phyloP scores from a whole-genome alignment of 2,329 filamentous ascomycete species.

The Cladosporium austrohemisphaericum region DNA sequence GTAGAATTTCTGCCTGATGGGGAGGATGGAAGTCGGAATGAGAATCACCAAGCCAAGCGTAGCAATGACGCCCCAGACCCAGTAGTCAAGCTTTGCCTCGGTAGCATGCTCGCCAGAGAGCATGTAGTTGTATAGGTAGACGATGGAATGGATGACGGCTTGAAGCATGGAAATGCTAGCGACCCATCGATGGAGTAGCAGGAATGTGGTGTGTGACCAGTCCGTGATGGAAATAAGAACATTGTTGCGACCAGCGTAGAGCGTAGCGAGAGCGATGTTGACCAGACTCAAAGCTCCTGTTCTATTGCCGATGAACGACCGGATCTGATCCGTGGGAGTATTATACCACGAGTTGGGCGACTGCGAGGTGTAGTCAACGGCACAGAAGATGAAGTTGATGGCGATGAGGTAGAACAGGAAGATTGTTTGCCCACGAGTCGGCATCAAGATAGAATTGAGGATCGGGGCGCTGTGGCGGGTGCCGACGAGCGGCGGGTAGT shows the following conservation, averaged over 20 bases:
- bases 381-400: constrained; percentile 32
- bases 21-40: constrained; percentile 34
- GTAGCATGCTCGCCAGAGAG: constrained; percentile 17
- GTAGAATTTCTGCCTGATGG: constrained; percentile 38
- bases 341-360: constrained; percentile 29
- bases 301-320: constrained; percentile 38
- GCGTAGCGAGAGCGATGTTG: constrained; percentile 41
- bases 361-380: constrained; percentile 22
- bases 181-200: constrained; percentile 50
- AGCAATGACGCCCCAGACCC: constrained; percentile 44
- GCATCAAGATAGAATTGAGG: constrained; percentile 19
- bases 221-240: constrained; percentile 48
- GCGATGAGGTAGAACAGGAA: constrained; percentile 29
- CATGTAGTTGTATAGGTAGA: constrained; percentile 35
- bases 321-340: constrained; percentile 25
- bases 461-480: constrained; percentile 15
- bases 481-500: constrained; percentile 19
- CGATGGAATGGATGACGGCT: constrained; percentile 45
- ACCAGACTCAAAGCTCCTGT: constrained; percentile 42
- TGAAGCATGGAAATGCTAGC: constrained; percentile 46
- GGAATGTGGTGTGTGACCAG: constrained; percentile 49
- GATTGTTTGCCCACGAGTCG: constrained; percentile 26
- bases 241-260: constrained; percentile 49
- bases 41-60: constrained; percentile 35
- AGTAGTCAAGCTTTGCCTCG: constrained; percentile 35